Conservation (phyloP, 106 monocot species). For the Dendrobium chrysotoxum region DNA sequence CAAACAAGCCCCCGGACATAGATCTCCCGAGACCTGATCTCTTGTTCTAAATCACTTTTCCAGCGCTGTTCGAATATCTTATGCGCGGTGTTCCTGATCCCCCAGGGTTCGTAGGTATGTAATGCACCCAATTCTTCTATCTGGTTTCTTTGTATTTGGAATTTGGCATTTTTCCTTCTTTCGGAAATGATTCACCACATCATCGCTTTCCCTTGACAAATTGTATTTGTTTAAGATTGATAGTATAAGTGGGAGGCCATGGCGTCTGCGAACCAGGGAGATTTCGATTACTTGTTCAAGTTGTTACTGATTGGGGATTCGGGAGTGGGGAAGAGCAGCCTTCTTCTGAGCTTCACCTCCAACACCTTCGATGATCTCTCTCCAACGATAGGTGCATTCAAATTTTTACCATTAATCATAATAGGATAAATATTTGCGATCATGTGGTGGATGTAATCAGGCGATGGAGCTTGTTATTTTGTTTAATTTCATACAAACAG, state of each 20-base stretch:
- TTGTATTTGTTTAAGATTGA: neutral
- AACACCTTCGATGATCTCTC: constrained; percentile 88
- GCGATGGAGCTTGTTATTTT: neutral
- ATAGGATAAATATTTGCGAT: too few relatives aligned
- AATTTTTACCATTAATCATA: neutral
- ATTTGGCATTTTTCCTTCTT: neutral
- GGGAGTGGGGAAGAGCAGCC: constrained; percentile 90
- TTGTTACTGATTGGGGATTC: constrained; percentile 88
- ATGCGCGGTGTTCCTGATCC: neutral
- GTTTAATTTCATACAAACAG: neutral
- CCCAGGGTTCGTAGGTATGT: neutral
- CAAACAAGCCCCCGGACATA: too few relatives aligned
- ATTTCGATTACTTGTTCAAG: constrained; percentile 92
- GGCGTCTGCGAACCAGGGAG: constrained; percentile 42
- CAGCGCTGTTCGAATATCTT: neutral
- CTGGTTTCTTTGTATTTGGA: neutral
- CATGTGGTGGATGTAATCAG: neutral
- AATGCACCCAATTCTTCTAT: neutral
- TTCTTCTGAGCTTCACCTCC: constrained; percentile 77
- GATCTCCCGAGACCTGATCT: neutral
- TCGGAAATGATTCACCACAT: neutral
- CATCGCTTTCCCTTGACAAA: neutral
- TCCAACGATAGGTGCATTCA: constrained; percentile 66
- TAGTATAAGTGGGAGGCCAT: neutral
- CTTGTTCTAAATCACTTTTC: neutral